phyloP scores from a whole-genome alignment of 2,329 filamentous ascomycete species.

The Venturia oleaginea region DNA sequence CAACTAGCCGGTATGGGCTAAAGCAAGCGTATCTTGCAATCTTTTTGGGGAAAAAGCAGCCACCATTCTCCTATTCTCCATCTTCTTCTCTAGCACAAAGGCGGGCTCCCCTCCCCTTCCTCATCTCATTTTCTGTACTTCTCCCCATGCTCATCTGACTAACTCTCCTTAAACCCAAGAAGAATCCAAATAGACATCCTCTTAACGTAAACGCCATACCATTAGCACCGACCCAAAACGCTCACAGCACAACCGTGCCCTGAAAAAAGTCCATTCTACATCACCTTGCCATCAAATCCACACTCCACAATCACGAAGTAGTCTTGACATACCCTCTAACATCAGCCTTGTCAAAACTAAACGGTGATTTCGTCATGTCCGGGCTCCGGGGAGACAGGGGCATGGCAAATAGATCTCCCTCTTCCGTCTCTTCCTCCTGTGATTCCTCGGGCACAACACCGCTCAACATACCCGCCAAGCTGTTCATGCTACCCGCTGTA shows the following conservation, averaged over 20 bases:
- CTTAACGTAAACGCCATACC: neutral
- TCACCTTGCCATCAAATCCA: neutral
- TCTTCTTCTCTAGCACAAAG: too few species aligned
- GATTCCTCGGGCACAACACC: neutral
- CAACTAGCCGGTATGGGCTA: neutral
- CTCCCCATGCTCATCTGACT: neutral
- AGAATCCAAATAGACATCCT: neutral
- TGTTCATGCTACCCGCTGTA: neutral
- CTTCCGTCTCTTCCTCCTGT: slow-evolving; percentile 40
- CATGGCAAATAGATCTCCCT: slow-evolving; percentile 79
- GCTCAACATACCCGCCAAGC: slow-evolving; percentile 2
- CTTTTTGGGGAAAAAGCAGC: too few species aligned
- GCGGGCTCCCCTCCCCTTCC: too few species aligned
- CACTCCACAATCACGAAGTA: neutral
- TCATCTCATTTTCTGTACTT: neutral
- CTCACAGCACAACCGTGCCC: neutral
- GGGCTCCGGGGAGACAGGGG: slow-evolving; percentile 80
- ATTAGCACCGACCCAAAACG: neutral
- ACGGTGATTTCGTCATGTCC: slow-evolving; percentile 77
- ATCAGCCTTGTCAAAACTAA: slow-evolving; percentile 48
- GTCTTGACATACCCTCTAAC: slow-evolving; percentile 22
- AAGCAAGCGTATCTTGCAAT: too few species aligned
- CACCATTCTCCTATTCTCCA: too few species aligned
- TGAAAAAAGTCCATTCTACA: neutral
- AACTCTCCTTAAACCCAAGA: neutral